These are phyloP conservation scores for Russula griseocarnosa DNA, from an alignment of 768 basidiomycete genomes.

Conservation along the genomic window DNA sequence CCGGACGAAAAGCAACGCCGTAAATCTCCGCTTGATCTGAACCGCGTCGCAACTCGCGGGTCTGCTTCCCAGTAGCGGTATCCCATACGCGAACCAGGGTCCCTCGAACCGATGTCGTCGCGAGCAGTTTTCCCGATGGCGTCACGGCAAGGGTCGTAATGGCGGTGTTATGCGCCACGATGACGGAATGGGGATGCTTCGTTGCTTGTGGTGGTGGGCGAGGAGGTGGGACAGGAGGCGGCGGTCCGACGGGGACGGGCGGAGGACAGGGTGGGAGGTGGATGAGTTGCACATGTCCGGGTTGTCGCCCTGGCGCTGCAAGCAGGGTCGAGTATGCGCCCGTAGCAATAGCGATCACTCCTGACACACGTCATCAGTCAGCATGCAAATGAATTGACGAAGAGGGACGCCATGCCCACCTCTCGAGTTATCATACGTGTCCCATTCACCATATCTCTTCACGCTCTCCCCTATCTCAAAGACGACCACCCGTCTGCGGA, in stretches of 20 bases:
- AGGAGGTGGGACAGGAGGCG: constrained; percentile 44
- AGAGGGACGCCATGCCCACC: constrained; percentile 45
- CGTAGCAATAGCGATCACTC: constrained; percentile 77
- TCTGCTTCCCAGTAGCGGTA: constrained; percentile 61
- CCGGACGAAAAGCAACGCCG: constrained; percentile 81
- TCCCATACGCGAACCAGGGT: constrained; percentile 90
- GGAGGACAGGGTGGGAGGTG: constrained; percentile 77
- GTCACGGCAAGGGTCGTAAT: constrained; percentile 76
- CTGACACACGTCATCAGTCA: constrained; percentile 38
- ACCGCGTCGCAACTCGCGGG: constrained; percentile 79
- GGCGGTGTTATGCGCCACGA: constrained; percentile 77
- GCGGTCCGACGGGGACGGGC: constrained; percentile 54
- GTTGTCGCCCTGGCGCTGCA: constrained; percentile 78
- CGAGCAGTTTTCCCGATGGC: constrained; percentile 71
- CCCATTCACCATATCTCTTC: constrained; percentile 69
- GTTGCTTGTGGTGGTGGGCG: constrained; percentile 52
- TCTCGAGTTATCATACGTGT: constrained; percentile 82
- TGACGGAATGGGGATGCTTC: constrained; percentile 72
- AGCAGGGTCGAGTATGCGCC: constrained; percentile 75
- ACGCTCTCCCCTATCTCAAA: constrained; percentile 67
- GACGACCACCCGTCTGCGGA: constrained; percentile 72
- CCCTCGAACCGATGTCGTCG: constrained; percentile 79
- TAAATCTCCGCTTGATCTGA: constrained; percentile 90
- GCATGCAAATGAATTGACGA: not conserved
- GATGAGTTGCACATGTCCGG: constrained; percentile 83